Percentiles rank a stretch among this genome's conserved stretches.
phyloP scores from a whole-genome alignment of 169 alveolate species.

The Plasmodium inui region DNA sequence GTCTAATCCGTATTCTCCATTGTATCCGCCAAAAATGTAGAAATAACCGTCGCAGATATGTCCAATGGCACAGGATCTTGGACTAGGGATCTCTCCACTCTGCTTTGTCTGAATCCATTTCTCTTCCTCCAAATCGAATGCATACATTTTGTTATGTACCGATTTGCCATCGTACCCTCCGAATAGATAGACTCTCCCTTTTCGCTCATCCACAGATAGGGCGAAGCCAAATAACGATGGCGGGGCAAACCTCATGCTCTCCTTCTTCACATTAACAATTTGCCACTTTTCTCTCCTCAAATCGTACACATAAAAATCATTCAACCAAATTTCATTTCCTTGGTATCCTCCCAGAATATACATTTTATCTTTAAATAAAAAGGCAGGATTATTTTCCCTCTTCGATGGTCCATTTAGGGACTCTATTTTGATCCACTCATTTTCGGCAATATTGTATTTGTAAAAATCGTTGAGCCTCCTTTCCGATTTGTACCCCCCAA shows the following conservation, averaged over 20 bases:
- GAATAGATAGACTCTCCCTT: slow-evolving; percentile 10
- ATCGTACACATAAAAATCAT: slow-evolving; percentile 38
- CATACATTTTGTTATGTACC: slow-evolving; percentile 32
- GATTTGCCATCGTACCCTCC: slow-evolving; percentile 42
- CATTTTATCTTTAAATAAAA: slow-evolving; percentile 51
- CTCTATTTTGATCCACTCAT: slow-evolving; percentile 17
- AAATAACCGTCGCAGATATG: slow-evolving; percentile 45
- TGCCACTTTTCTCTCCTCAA: slow-evolving; percentile 24
- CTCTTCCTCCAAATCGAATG: background rate
- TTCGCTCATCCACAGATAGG: slow-evolving; percentile 6
- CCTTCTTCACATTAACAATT: slow-evolving; percentile 2
- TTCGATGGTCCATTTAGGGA: slow-evolving; percentile 7
- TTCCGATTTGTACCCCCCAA: slow-evolving; percentile 45
- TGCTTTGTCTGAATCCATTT: slow-evolving; percentile 40
- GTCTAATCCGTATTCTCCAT: slow-evolving; percentile 17
- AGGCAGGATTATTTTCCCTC: slow-evolving; percentile 50
- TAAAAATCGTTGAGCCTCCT: slow-evolving; percentile 36
- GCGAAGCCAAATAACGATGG: slow-evolving; percentile 39
- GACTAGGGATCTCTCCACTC: slow-evolving; percentile 39
- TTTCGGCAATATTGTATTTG: slow-evolving; percentile 39
- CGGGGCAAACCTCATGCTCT: slow-evolving; percentile 14
- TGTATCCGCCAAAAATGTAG: slow-evolving; percentile 45
- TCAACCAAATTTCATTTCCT: slow-evolving; percentile 34
- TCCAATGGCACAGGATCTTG: slow-evolving; percentile 25
- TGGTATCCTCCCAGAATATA: slow-evolving; percentile 38